Percentiles rank a stretch among this genome's conserved stretches.
Evolutionary conservation across 352 stramenopile genomes (phyloP).

Genomic region (Phytopythium vexans): DNA sequence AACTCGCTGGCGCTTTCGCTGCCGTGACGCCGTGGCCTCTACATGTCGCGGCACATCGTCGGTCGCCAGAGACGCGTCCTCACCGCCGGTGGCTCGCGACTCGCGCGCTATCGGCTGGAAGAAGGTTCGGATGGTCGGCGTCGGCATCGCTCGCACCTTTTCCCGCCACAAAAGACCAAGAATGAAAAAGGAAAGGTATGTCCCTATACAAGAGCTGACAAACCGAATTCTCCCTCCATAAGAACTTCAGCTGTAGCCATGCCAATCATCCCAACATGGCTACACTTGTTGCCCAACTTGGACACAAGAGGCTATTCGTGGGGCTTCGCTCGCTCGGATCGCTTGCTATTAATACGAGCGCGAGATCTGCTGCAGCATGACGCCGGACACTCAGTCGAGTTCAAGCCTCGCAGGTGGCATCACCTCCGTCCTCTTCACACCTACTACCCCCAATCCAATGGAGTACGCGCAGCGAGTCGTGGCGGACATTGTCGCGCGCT

Average conservation of each 20-base stretch:
- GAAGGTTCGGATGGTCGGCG: slow-evolving; percentile 4
- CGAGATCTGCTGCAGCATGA: too few relatives aligned
- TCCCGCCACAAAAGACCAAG: not conserved
- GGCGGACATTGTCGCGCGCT: slow-evolving; percentile 67
- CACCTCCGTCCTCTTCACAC: too few relatives aligned
- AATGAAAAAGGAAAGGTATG: not conserved
- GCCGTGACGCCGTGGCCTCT: too few relatives aligned
- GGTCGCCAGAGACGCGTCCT: too few relatives aligned
- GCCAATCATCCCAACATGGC: not conserved
- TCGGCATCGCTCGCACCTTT: not conserved
- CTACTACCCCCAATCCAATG: slow-evolving; percentile 19
- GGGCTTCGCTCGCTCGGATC: too few relatives aligned
- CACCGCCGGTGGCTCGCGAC: not conserved
- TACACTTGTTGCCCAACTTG: not conserved
- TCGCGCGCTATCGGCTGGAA: not conserved
- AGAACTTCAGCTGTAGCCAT: not conserved
- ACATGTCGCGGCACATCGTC: too few relatives aligned
- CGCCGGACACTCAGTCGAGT: too few relatives aligned
- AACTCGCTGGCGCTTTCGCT: too few relatives aligned
- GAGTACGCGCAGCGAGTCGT: slow-evolving; percentile 66
- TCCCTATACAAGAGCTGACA: not conserved
- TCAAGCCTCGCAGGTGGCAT: too few relatives aligned
- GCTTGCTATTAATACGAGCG: too few relatives aligned
- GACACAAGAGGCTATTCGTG: not conserved
- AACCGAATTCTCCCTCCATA: not conserved